phyloP scores from a whole-genome alignment of 2,329 filamentous ascomycete species.

The Torrubiella hemipterigena region DNA sequence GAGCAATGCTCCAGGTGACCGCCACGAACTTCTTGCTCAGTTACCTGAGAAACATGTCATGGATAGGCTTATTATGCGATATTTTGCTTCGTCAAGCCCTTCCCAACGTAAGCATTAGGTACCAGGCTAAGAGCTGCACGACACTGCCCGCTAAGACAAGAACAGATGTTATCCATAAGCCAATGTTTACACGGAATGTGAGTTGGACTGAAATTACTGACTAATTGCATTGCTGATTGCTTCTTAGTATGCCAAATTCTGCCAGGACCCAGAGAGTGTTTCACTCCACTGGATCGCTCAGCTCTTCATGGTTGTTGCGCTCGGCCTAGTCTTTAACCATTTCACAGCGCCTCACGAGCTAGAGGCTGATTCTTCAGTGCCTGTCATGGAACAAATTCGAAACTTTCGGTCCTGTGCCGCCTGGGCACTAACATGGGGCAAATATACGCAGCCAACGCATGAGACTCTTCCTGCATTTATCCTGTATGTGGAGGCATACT shows the following conservation, averaged over 20 bases:
- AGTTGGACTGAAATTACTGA: slow-evolving; percentile 6
- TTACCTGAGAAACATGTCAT: slow-evolving; percentile 33
- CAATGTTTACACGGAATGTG: slow-evolving; percentile 35
- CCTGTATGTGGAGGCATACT: slow-evolving; percentile 41
- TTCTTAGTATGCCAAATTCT: slow-evolving; percentile 36
- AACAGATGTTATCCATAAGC: slow-evolving; percentile 39
- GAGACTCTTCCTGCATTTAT: slow-evolving; percentile 38
- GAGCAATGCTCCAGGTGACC: slow-evolving; percentile 23
- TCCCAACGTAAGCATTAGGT: slow-evolving; percentile 39
- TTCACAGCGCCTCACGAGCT: slow-evolving; percentile 32
- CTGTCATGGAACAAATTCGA: slow-evolving; percentile 31
- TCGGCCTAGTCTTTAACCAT: slow-evolving; percentile 31
- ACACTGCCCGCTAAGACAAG: background rate
- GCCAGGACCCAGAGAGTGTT: slow-evolving; percentile 25
- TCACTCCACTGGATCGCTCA: slow-evolving; percentile 37
- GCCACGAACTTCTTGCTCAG: slow-evolving; percentile 32
- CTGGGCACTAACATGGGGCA: slow-evolving; percentile 37
- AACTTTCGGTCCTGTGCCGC: slow-evolving; percentile 36
- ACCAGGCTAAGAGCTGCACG: too few relatives aligned
- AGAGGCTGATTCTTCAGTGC: slow-evolving; percentile 22
- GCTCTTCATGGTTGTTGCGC: slow-evolving; percentile 33
- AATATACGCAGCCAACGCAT: slow-evolving; percentile 36
- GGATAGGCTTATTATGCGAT: slow-evolving; percentile 38
- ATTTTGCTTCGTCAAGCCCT: slow-evolving; percentile 40
- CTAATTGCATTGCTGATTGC: slow-evolving; percentile 5